Base-by-base conservation (phyloP, 1,284 basidiomycete genomes). In the Phenoliferia sp. region DNA sequence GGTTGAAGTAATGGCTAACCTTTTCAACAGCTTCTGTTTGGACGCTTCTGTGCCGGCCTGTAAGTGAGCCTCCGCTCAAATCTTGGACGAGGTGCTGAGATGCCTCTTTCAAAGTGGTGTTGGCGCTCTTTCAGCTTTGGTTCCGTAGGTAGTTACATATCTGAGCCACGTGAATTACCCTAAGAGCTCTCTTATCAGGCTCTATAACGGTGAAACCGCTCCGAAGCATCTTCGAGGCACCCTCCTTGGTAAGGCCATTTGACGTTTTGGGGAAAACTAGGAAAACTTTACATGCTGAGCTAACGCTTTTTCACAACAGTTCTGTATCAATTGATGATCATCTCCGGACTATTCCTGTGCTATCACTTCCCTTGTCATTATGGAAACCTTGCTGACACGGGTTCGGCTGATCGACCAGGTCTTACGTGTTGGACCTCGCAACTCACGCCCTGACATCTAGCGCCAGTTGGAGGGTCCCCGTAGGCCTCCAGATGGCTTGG, bases 161-260 rank as follows among this genome's bases (percentile, higher is more conserved):
- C 12, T 44, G 39, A 12, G 39, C 39, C 39, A 44, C 12, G 12
- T 22, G 39, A 44, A 22, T 22, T n/a, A n/a, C n/a, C n/a, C n/a
- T n/a, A n/a, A 22, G 39, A 44, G 39, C 39, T 44, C 39, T 44
- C 39, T 44, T 22, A 12, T 44, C 39, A 44, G 39, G 12, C 83
- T 90, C 4, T 90, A 90, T 78, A 90, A 88, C 72, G 89, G 89
- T 48, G 89, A 91, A 78, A 88, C 88, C 0, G 85, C 89, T 0
- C 89, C 89, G 0, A 89, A 89, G 76, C 84, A 85, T 6, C 82
- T 90, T 68, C 85, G 89, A 76, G 89, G 89, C 16, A 85, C 86
- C 12, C 81, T 90, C 31, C 80, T 90, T n/a, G 39, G 39, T 44
- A 22, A 44, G 39, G 12, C 39, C 39, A 12, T 12, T 44, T 22